Percentiles rank a stretch among this genome's conserved stretches.
phyloP scores from a whole-genome alignment of 371 early-diverging fungal species.

The Amoeboaphelidium occidentale region DNA sequence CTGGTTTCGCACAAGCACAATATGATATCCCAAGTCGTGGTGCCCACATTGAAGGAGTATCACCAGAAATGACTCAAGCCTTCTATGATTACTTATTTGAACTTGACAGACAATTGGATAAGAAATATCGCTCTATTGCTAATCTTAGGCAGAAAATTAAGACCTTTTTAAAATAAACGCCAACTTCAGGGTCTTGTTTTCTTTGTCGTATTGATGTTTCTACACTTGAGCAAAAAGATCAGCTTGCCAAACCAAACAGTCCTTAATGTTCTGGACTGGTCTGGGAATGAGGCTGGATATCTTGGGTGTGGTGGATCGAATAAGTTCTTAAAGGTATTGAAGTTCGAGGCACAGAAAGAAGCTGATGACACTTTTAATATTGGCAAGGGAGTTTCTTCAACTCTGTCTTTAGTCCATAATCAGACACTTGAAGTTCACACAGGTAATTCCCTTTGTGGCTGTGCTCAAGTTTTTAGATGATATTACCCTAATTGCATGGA shows the following conservation, averaged over 20 bases:
- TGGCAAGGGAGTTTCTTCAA: constrained; percentile 5
- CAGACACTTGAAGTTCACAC: constrained; percentile 25
- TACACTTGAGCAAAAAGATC: no score
- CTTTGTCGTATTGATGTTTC: no score
- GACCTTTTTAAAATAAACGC: no score
- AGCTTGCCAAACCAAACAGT: no score
- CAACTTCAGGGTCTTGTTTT: no score
- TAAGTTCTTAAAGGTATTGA: constrained; percentile 25
- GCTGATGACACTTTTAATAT: background rate
- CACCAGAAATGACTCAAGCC: background rate
- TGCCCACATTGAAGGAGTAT: background rate
- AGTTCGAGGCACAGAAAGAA: constrained; percentile 12
- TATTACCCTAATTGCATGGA: constrained; percentile 22
- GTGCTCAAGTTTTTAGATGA: constrained; percentile 8
- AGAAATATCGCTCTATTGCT: background rate
- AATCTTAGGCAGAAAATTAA: background rate
- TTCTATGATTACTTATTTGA: background rate
- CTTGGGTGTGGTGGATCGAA: constrained; percentile 28
- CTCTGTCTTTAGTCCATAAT: constrained; percentile 25
- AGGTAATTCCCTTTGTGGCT: constrained; percentile 6
- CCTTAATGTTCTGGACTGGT: no score
- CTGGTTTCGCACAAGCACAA: no score
- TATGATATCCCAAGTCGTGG: no score
- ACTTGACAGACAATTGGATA: background rate
- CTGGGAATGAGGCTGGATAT: no score